Base-by-base conservation (phyloP, 768 basidiomycete species). In the Megacollybia marginata region DNA sequence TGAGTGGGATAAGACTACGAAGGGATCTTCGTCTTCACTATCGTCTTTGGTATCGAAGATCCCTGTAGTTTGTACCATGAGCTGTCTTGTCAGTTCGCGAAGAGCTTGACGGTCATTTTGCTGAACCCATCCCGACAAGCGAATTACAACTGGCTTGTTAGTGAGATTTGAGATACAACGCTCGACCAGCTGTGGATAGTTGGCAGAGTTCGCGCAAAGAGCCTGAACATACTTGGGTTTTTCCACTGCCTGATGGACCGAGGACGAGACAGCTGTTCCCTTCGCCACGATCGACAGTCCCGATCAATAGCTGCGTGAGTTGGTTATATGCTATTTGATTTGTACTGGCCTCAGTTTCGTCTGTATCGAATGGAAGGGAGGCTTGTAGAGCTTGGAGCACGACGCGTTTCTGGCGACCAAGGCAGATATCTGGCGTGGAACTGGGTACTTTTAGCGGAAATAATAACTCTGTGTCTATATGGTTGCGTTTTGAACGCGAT, bases 191-290 rank as follows among this genome's bases (percentile, higher is more conserved):
- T 90, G 6, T 32, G 45, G 32, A 49, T 16, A 33, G 34, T 38
- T 49, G 43, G 55, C 46, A 35, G 23, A 44, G 44, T 20, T 47
- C 28, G 7, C 13, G 19, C 40, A 45, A 44, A 35, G 1, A 28
- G 8, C 5, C 9, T 34, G 12, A 10, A 64, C 79, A 58, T 62
- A 91, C 90, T 52, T 72, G 72, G 1, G 88, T 85, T 68, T 97
- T 96, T 16, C 93, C 94, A 53, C 85, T 87, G 13, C 91, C 90
- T 52, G 83, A 74, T 1, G 91, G 85, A 16, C 94, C 94, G 42
- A 92, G 72, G 3, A 97, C 61, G 48, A 96, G 73, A 59, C 93
- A 96, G 51, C 92, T 95, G 54, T 97, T 97, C 3, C 94, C 93
- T 70, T 97, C 94, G 9, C 85, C 87, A 28, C 92, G 78, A 18